Percentiles rank a stretch among this genome's conserved stretches.
Conservation (phyloP, 179 eudicot genomes). For the Spergularia azorica region DNA sequence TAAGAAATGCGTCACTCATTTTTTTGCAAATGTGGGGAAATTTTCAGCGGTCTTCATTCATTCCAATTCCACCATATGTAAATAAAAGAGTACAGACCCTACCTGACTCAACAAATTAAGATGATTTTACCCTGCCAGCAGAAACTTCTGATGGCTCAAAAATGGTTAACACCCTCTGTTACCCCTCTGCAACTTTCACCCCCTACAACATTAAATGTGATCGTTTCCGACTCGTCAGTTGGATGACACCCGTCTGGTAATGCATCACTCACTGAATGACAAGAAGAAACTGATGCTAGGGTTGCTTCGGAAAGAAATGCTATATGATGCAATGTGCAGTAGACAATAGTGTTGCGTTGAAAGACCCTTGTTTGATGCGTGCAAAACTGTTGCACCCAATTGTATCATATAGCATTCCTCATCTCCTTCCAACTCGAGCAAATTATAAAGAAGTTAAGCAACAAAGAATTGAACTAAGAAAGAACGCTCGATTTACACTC, state of each 20-base stretch:
- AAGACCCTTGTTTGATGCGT: too few species aligned
- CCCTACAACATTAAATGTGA: conserved; percentile 2
- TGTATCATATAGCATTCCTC: too few species aligned
- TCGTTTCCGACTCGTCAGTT: conserved; percentile 2
- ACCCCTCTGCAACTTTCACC: not conserved
- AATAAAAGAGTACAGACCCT: not conserved
- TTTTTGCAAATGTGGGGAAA: not conserved
- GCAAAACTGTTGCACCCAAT: too few species aligned
- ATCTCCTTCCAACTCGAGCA: too few species aligned
- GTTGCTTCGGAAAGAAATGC: too few species aligned
- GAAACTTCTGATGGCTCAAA: conserved; percentile 25
- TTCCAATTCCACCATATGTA: conserved; percentile 3
- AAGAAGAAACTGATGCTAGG: not conserved
- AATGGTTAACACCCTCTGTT: conserved; percentile 1
- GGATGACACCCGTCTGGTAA: conserved; percentile 3
- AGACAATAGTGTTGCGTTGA: too few species aligned
- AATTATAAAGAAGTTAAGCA: too few species aligned
- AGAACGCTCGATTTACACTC: too few species aligned
- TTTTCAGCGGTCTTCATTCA: conserved; percentile 16
- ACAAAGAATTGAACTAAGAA: too few species aligned
- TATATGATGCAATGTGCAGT: too few species aligned
- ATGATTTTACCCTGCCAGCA: conserved; percentile 12
- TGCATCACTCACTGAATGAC: not conserved
- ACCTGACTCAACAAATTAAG: conserved; percentile 5
- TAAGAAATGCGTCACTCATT: not conserved